These are phyloP conservation scores for Colletotrichum camelliae DNA, from an alignment of 2,329 filamentous ascomycete species.

Conservation along the genomic window DNA sequence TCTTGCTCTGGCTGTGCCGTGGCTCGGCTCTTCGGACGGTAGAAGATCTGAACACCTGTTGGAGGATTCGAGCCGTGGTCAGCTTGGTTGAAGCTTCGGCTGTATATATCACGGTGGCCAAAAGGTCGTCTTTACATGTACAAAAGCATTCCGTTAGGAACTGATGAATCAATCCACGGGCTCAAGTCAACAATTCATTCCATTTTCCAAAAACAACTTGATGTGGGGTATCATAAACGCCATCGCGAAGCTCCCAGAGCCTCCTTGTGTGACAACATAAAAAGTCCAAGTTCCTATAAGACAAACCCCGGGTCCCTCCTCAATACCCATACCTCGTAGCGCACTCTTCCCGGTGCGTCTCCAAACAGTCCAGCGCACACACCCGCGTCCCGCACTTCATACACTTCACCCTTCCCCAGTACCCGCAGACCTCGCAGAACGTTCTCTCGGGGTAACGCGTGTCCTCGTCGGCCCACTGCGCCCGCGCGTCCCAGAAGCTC, in stretches of 20 bases:
- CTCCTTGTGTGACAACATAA: not conserved
- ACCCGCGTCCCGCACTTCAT: slow-evolving; percentile 79
- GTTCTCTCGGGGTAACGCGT: slow-evolving; percentile 60
- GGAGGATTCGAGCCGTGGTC: not conserved
- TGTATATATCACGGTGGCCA: not conserved
- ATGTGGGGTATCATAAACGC: not conserved
- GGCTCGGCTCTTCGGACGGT: not conserved
- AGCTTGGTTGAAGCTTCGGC: not conserved
- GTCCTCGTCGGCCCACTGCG: slow-evolving; percentile 45
- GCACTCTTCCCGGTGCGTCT: slow-evolving; percentile 74
- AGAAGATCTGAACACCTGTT: not conserved
- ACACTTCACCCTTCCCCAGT: slow-evolving; percentile 80
- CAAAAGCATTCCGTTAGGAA: not conserved
- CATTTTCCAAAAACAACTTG: not conserved
- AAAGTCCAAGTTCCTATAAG: not conserved
- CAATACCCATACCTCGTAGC: slow-evolving; percentile 66
- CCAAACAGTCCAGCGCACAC: slow-evolving; percentile 79
- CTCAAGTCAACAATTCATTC: not conserved
- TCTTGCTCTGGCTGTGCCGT: not conserved
- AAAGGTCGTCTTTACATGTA: not conserved
- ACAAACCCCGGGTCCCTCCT: not conserved
- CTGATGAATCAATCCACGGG: not conserved
- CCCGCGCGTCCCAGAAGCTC: slow-evolving; percentile 69
- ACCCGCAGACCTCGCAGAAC: slow-evolving; percentile 83
- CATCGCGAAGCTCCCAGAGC: not conserved